Percentiles rank a stretch among this genome's conserved stretches.
phyloP scores from a whole-genome alignment of 495 filamentous ascomycete genomes.

The Podospora comata region DNA sequence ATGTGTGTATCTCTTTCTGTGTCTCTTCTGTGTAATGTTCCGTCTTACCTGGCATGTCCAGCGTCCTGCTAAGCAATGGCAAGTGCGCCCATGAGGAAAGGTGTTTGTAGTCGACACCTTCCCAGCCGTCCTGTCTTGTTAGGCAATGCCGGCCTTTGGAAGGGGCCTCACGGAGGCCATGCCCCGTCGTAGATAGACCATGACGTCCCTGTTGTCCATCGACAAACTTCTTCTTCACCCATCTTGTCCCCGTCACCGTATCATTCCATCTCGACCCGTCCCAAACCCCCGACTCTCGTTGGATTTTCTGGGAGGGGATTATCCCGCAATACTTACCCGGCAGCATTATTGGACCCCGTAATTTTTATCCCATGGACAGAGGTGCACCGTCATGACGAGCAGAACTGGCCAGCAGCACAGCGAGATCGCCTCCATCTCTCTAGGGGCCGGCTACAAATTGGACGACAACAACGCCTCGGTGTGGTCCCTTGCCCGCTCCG shows the following conservation, averaged over 20 bases:
- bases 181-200: background rate
- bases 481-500: constrained; percentile 9
- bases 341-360: constrained; percentile 1
- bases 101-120: background rate
- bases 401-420: constrained; percentile 19
- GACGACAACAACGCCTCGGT: background rate
- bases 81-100: background rate
- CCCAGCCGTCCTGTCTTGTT: background rate
- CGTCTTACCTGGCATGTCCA: background rate
- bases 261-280: background rate
- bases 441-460: constrained; percentile 9
- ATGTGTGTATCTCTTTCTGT: background rate
- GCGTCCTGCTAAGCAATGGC: background rate
- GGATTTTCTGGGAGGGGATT: constrained; percentile 8
- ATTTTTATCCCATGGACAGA: constrained; percentile 22
- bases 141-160: background rate
- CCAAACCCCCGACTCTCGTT: constrained; percentile 18
- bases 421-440: constrained; percentile 14
- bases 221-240: background rate
- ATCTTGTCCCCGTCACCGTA: constrained; percentile 4
- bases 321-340: constrained; percentile 12
- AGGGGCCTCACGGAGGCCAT: background rate
- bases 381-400: constrained; percentile 29
- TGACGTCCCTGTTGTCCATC: background rate
- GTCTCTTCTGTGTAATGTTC: background rate